Conservation (phyloP, 2,329 filamentous ascomycete genomes). For the Cercospora sp. region DNA sequence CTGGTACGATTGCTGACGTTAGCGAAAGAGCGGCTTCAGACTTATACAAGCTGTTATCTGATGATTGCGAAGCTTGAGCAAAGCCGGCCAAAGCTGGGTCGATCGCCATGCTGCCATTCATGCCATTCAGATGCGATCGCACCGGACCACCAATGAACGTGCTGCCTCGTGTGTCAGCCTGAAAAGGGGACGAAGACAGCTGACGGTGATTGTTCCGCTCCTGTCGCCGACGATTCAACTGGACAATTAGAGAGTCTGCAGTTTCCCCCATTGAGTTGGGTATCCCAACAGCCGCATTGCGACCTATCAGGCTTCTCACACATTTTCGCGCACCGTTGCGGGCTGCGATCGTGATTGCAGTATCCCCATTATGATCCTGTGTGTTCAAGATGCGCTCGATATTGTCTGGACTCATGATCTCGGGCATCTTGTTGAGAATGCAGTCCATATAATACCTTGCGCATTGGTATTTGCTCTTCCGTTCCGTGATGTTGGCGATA, state of each 20-base stretch:
- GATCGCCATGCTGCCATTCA: slow-evolving; percentile 28
- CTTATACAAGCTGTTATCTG: slow-evolving; percentile 38
- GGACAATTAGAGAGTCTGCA: slow-evolving; percentile 79
- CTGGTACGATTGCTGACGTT: slow-evolving; percentile 61
- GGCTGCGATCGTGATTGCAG: slow-evolving; percentile 82
- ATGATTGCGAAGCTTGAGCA: slow-evolving; percentile 10
- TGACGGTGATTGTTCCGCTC: slow-evolving; percentile 60
- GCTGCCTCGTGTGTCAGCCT: slow-evolving; percentile 28
- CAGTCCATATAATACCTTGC: slow-evolving; percentile 92
- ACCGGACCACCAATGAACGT: slow-evolving; percentile 32
- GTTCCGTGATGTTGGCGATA: slow-evolving; percentile 82
- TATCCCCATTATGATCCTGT: slow-evolving; percentile 85
- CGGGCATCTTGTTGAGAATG: slow-evolving; percentile 81
- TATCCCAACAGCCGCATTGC: slow-evolving; percentile 81
- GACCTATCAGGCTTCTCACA: slow-evolving; percentile 65
- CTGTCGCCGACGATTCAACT: slow-evolving; percentile 66
- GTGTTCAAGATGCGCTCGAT: slow-evolving; percentile 78
- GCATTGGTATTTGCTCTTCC: slow-evolving; percentile 81
- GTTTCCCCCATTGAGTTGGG: slow-evolving; percentile 78
- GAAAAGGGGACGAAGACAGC: slow-evolving; percentile 68
- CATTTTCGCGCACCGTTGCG: slow-evolving; percentile 82
- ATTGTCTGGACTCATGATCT: slow-evolving; percentile 71
- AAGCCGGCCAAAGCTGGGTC: slow-evolving; percentile 32
- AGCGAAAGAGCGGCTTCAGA: slow-evolving; percentile 57
- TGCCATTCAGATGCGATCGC: slow-evolving; percentile 25